Base-by-base conservation (phyloP, 139 green algal genomes). In the Dunaliella primolecta region DNA sequence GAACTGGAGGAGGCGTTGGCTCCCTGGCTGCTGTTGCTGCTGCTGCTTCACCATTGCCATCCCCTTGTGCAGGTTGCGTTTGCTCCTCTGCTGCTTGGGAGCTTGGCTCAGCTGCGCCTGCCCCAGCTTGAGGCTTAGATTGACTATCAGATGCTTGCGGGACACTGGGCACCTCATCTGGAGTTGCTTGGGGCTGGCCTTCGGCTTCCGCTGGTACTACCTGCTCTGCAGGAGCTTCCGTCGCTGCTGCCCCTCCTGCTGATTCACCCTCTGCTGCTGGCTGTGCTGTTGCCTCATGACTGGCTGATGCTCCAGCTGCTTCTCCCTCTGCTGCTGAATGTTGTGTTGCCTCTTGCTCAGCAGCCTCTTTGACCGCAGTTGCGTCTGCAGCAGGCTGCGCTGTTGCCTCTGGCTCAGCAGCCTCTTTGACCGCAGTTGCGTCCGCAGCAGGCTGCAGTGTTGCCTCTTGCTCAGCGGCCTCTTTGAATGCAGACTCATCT, bases 171-270 rank as follows among this genome's bases (percentile, higher is more conserved):
- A n/a, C n/a, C n/a, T n/a, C 30, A 80, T 11, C 21, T 80, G 71
- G 15, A 77, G 25, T 77, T 77, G 71, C 71, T 77, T n/a, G n/a
- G n/a, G n/a, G 75, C n/a, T 76, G 80, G 11, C 36, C 80, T 34
- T n/a, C n/a, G n/a, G 2, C 80, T 46, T 11, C 37, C 46, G 77
- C 57, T 70, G 77, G 23, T 1, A 35, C 31, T 30, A n/a, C 7
- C n/a, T 72, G 46, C 38, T 79, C 34, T 71, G 38, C 76, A 75
- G 84, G 25, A 75, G 77, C 29, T 75, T 24, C 84, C 38, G 57
- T 32, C 30, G 33, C 75, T 83, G 38, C 27, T 36, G 36, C 27
- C 21, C 27, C 23, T 56, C 30, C 30, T 46, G 83, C 24, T 77
- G 81, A 3, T 34, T 24, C 64, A 30, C 57, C 64, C 33, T 2